These are phyloP conservation scores for Tripterygium wilfordii DNA, from an alignment of 177 flowering plant species.

Conservation along the genomic window DNA sequence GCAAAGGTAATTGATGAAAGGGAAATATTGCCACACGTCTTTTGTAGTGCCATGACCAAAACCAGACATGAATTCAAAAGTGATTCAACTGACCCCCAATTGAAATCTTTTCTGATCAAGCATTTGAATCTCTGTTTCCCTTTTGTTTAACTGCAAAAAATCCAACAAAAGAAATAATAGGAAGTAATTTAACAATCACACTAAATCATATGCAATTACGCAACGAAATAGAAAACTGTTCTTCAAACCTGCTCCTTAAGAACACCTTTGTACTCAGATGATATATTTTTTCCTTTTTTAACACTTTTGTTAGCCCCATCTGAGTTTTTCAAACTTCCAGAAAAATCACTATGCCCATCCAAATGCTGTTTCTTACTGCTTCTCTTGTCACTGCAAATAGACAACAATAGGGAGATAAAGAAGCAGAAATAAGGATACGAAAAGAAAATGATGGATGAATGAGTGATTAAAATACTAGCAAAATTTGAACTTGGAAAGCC, in stretches of 20 bases:
- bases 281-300: conserved; percentile 32
- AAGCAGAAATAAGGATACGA: too few relatives aligned
- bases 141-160: conserved; percentile 57
- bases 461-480: too few relatives aligned
- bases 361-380: conserved; percentile 38
- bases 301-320: conserved; percentile 37
- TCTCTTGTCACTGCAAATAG: conserved; percentile 38
- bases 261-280: conserved; percentile 30
- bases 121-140: conserved; percentile 41
- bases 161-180: background rate
- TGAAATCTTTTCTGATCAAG: conserved; percentile 47
- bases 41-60: too few relatives aligned
- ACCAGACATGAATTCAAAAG: background rate
- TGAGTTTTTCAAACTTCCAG: conserved; percentile 51
- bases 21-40: too few relatives aligned
- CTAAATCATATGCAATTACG: background rate
- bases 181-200: background rate
- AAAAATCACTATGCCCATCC: conserved; percentile 58
- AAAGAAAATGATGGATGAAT: too few relatives aligned
- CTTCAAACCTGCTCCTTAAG: conserved; percentile 57
- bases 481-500: too few relatives aligned
- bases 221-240: conserved; percentile 1
- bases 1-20: too few relatives aligned
- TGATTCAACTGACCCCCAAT: conserved; percentile 52
- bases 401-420: too few relatives aligned